Base-by-base conservation (phyloP, 352 stramenopile genomes). In the Pythium rishiriense region DNA sequence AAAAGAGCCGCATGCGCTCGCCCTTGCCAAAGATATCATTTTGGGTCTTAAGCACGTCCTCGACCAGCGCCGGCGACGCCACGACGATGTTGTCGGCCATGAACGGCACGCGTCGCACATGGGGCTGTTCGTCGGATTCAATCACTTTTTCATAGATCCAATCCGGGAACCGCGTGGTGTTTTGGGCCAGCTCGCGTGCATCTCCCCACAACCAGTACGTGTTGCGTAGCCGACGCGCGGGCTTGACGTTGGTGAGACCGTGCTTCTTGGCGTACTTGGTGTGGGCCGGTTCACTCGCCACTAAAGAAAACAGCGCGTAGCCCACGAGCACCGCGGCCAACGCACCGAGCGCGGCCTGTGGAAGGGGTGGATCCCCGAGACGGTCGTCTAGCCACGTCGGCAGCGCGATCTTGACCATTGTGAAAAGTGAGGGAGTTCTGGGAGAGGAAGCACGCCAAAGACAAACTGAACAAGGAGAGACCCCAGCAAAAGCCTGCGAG, bases 1-100 rank as follows among this genome's bases (percentile, higher is more conserved):
- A 53, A 37, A 61, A n/a, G 1, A 17, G 3, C 28, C 47, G 63
- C 50, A 31, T 45, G n/a, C n/a, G n/a, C n/a, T 54, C 42, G 28
- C 49, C 49, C 52, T 68, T 62, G 61, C 25, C 39, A 25, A 68
- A 68, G 22, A 58, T 37, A 28, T 62, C 61, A 52, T 57, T 51
- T 21, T 69, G 62, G 8, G 54, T 69, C 53, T 64, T 69, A 35
- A 48, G 37, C 24, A 69, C 41, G 48, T 69, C 62, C 43, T 69
- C 62, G 6, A 69, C 45, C 26, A 63, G 33, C 42, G 46, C 62
- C 22, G 62, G 54, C 31, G 54, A 46, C 17, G 45, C 19, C n/a
- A 64, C 21, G 21, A 64, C 43, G 24, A 69, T 52, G 41, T 49
- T 46, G 31, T 64, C 62, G 46, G 47, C n/a, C 21, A 39, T 24